phyloP scores from a whole-genome alignment of 805 yeast species.

The Torulaspora maleeae region DNA sequence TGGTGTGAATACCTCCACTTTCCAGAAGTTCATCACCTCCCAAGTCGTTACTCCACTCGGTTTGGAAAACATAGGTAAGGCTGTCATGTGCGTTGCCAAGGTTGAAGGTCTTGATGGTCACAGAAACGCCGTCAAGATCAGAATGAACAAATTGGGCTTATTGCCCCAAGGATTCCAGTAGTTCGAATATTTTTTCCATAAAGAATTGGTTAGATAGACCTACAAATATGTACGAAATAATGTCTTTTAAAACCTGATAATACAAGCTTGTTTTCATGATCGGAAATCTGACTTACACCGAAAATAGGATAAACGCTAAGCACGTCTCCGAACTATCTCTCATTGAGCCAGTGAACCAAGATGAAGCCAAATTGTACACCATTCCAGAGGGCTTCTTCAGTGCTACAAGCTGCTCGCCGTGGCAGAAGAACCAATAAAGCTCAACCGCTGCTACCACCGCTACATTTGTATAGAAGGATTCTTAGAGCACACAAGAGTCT shows the following conservation, averaged over 20 bases:
- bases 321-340: too few species aligned
- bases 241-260: background rate
- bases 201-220: constrained; percentile 4
- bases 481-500: constrained; percentile 71
- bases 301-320: too few species aligned
- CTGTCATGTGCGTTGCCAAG: constrained; percentile 92
- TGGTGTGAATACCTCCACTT: constrained; percentile 94
- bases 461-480: constrained; percentile 70
- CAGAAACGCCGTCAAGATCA: constrained; percentile 91
- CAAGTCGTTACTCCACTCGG: constrained; percentile 89
- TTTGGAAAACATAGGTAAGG: constrained; percentile 82
- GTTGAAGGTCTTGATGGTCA: constrained; percentile 98
- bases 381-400: constrained; percentile 7
- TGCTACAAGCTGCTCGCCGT: constrained; percentile 12
- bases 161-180: constrained; percentile 36
- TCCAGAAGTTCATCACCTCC: constrained; percentile 90
- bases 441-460: constrained; percentile 73
- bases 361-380: background rate
- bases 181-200: too few species aligned
- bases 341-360: background rate
- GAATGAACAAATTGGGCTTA: constrained; percentile 78
- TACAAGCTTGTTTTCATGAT: background rate
- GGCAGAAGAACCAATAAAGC: constrained; percentile 7
- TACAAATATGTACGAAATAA: background rate
- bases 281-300: background rate